These are phyloP conservation scores for Hepatocystis sp. DNA, from an alignment of 169 alveolate species.

Conservation along the genomic window DNA sequence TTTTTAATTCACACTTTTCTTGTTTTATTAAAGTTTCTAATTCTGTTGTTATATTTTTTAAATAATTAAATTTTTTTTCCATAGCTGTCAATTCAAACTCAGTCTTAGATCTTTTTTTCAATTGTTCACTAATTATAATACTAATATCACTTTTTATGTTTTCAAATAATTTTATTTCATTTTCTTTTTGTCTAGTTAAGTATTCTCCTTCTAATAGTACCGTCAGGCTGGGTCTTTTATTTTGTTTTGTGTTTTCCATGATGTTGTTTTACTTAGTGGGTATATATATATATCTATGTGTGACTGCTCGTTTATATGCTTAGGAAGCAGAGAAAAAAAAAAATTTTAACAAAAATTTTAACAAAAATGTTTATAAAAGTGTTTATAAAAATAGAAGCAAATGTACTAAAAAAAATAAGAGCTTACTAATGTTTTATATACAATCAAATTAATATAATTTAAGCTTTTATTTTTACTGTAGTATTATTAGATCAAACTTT, in stretches of 20 bases:
- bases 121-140: constrained; percentile 47
- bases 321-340: too few relatives aligned
- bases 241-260: constrained; percentile 24
- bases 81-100: constrained; percentile 48
- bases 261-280: too few relatives aligned
- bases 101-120: constrained; percentile 45
- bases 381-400: too few relatives aligned
- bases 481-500: too few relatives aligned
- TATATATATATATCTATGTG: too few relatives aligned
- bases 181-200: constrained; percentile 28
- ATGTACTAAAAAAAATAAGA: too few relatives aligned
- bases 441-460: too few relatives aligned
- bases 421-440: too few relatives aligned
- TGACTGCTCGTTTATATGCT: too few relatives aligned
- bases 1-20: constrained; percentile 31
- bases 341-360: too few relatives aligned
- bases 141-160: constrained; percentile 75
- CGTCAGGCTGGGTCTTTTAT: neutral
- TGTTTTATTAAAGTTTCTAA: constrained; percentile 40
- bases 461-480: too few relatives aligned
- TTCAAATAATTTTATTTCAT: constrained; percentile 71
- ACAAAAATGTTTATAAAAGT: too few relatives aligned
- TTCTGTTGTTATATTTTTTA: constrained; percentile 43
- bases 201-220: constrained; percentile 5
- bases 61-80: constrained; percentile 42